Evolutionary conservation across 2,329 filamentous ascomycete species (phyloP), one percentile per base, ranked within the genome.

Genomic region (Verticillium nonalfalfae): DNA sequence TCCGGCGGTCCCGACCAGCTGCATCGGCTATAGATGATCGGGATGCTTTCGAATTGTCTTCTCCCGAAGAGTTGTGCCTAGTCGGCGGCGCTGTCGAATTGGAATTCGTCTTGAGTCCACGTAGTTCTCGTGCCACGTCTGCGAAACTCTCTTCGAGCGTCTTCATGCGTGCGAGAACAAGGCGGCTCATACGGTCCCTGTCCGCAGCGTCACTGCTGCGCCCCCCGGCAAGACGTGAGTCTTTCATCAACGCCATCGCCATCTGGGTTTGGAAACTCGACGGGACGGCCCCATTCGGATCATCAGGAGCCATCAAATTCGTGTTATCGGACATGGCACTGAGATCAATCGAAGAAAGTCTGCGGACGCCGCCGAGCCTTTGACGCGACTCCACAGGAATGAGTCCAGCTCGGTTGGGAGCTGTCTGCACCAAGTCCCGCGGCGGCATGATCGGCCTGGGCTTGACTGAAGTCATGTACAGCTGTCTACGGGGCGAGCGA

Each of bases 161-260:
- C 73, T 95, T 95, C 92, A 97, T 97, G 38, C 92, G 82, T 9
- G 92, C 91, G 56, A 97, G 79, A 75, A 97, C 90, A 56, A 97
- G 82, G 61, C 91, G 85, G 67, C 88, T 87, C 83, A 93, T 90
- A 50, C 90, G 85, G 69, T 91, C 89, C 31, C 73, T 85, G 81
- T 79, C 78, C 60, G 71, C 74, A 4, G 72, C 62, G 56, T 78
- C 75, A 36, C 67, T 66, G 45, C 72, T 72, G 40, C 71, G 65
- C 36, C 72, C 76, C 36, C 72, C 75, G 68, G 82, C 83, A 59
- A 87, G 74, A 21, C 84, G 85, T 14, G 72, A 75, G 52, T 80
- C 75, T 72, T 81, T 80, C 68, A 87, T 87, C 58, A 86, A 84
- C 0, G 88, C 88, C 77, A 90, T 86, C 9, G 85, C 88, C 84